phyloP scores from a whole-genome alignment of 139 green algal species.

The Mychonastes homosphaera region DNA sequence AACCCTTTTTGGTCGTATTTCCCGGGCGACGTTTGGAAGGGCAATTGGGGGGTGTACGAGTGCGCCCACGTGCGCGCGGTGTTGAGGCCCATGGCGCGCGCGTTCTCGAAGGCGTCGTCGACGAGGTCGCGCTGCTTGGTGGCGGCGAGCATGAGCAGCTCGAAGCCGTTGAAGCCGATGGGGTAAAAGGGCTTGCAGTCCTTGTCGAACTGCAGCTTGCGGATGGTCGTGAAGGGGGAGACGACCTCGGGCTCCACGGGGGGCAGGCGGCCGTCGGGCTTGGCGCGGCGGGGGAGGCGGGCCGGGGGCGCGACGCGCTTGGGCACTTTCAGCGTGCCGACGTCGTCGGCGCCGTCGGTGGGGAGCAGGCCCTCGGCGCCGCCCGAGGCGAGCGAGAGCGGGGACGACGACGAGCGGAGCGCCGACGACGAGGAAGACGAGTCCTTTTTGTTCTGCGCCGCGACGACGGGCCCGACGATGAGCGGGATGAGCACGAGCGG shows the following conservation, averaged over 20 bases:
- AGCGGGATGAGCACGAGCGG: conserved; percentile 2
- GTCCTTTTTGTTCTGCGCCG: conserved; percentile 1
- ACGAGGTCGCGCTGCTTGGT: conserved; percentile 16
- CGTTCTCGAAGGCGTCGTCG: conserved; percentile 21
- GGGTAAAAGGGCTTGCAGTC: conserved; percentile 48
- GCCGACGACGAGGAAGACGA: too few species aligned
- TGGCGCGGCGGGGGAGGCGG: too few species aligned
- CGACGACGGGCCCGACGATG: conserved; percentile 5
- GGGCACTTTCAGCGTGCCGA: not conserved
- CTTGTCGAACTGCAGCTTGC: conserved; percentile 30
- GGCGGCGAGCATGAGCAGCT: conserved; percentile 15
- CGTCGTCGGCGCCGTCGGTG: not conserved
- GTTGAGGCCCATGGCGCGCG: conserved; percentile 39
- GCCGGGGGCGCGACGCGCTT: not conserved
- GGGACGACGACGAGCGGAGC: too few species aligned
- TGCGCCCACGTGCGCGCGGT: conserved; percentile 56
- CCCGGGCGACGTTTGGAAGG: conserved; percentile 42
- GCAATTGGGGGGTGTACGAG: conserved; percentile 35
- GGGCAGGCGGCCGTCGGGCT: not conserved
- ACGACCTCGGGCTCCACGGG: not conserved
- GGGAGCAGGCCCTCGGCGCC: too few species aligned
- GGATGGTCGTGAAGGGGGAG: conserved; percentile 8
- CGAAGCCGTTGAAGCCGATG: conserved; percentile 43
- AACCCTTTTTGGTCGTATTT: conserved; percentile 38
- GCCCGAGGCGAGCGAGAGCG: too few species aligned